Evolutionary conservation across 2,329 filamentous ascomycete species (phyloP).

Genomic region (Colletotrichum kahawae): DNA sequence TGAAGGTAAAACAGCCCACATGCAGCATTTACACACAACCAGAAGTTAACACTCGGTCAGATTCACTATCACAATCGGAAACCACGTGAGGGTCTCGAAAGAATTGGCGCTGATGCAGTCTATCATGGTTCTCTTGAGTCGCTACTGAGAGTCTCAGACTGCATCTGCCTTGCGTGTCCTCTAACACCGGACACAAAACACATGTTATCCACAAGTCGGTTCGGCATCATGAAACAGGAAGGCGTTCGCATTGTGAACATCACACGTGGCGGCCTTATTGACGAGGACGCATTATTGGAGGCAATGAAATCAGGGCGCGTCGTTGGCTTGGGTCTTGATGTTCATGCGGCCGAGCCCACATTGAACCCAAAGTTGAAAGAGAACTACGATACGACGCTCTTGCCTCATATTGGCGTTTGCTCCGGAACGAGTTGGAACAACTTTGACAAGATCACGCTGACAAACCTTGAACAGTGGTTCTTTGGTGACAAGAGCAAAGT

Average conservation of each 20-base stretch:
- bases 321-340: neutral
- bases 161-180: neutral
- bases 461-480: constrained; percentile 16
- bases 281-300: neutral
- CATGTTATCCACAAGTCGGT: neutral
- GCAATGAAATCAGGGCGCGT: neutral
- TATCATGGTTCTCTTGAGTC: neutral
- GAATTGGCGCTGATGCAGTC: neutral
- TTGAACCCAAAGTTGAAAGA: neutral
- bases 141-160: neutral
- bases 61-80: neutral
- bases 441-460: neutral
- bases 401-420: neutral
- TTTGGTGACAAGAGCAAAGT: neutral
- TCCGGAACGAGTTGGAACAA: neutral
- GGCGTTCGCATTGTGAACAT: neutral
- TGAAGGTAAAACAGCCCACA: neutral
- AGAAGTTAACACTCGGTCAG: accelerated
- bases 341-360: neutral
- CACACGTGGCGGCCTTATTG: neutral
- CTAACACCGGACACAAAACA: neutral
- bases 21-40: accelerated
- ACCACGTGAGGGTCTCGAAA: neutral
- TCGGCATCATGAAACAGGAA: neutral
- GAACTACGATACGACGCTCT: neutral